phyloP scores from a whole-genome alignment of 2,329 filamentous ascomycete species.

The Apiospora rasikravindrae region DNA sequence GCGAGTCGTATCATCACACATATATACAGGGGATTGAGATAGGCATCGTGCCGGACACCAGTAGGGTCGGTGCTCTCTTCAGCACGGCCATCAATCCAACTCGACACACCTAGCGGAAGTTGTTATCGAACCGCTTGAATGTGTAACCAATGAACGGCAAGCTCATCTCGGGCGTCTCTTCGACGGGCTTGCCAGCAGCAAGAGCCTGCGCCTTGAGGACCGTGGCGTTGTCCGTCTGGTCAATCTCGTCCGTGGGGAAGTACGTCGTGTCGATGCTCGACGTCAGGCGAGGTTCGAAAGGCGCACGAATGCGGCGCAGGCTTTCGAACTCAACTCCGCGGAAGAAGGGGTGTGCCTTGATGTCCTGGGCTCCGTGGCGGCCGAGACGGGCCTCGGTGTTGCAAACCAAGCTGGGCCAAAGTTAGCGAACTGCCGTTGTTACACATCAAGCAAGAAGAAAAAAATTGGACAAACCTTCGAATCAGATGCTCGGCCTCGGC shows the following conservation, averaged over 20 bases:
- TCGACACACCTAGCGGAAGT: slow-evolving; percentile 58
- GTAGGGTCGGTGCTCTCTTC: not conserved
- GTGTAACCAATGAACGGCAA: slow-evolving; percentile 96
- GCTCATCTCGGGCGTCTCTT: slow-evolving; percentile 92
- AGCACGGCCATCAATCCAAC: not conserved
- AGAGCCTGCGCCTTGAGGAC: slow-evolving; percentile 83
- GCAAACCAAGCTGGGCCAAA: slow-evolving; percentile 76
- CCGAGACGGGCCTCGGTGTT: slow-evolving; percentile 93
- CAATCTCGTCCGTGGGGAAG: slow-evolving; percentile 98
- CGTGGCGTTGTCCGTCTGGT: slow-evolving; percentile 92
- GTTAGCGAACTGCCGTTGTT: slow-evolving; percentile 23
- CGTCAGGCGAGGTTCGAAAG: slow-evolving; percentile 91
- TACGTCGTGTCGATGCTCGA: slow-evolving; percentile 97
- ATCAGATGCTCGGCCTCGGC: slow-evolving; percentile 91
- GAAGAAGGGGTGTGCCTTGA: slow-evolving; percentile 96
- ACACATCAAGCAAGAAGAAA: slow-evolving; percentile 2
- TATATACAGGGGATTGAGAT: not conserved
- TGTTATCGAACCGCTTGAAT: slow-evolving; percentile 92
- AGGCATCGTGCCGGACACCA: not conserved
- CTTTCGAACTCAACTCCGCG: slow-evolving; percentile 94
- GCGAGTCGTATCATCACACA: not conserved
- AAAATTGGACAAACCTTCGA: slow-evolving; percentile 74
- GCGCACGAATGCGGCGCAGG: slow-evolving; percentile 88
- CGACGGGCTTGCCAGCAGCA: slow-evolving; percentile 66
- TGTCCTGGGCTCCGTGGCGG: slow-evolving; percentile 83